Evolutionary conservation across 345 rosid genomes (phyloP).

Genomic region (Firmiana major): DNA sequence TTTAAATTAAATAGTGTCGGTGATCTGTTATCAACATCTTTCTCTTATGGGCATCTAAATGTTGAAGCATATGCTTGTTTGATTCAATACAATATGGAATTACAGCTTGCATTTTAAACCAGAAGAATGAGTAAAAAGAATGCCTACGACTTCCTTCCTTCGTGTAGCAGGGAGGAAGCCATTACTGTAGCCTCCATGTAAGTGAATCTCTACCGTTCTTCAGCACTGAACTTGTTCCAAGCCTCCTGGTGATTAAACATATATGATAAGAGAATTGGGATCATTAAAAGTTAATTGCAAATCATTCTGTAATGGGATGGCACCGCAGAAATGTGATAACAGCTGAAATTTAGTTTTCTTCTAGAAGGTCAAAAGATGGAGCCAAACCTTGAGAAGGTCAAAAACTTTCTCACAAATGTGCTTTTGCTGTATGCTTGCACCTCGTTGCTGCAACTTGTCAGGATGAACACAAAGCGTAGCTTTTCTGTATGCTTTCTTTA

Average conservation of each 20-base stretch:
- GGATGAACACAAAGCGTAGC: constrained; percentile 92
- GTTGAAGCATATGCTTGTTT: background rate
- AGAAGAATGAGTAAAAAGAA: background rate
- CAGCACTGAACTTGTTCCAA: constrained; percentile 65
- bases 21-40: background rate
- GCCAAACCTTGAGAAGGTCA: constrained; percentile 74
- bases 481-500: constrained; percentile 83
- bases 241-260: constrained; percentile 42
- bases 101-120: background rate
- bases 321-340: too few relatives aligned
- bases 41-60: background rate
- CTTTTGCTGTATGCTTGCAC: constrained; percentile 83
- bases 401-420: constrained; percentile 89
- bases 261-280: background rate
- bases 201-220: constrained; percentile 34
- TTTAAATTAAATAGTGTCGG: background rate
- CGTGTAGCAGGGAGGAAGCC: too few relatives aligned
- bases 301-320: background rate
- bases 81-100: background rate
- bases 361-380: constrained; percentile 54
- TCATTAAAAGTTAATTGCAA: background rate
- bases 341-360: constrained; percentile 27
- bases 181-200: background rate
- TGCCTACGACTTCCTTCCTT: background rate
- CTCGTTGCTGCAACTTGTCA: constrained; percentile 93